Percentiles rank a stretch among this genome's conserved stretches.
Conservation (phyloP, 1,284 basidiomycete species). For the Paramarasmius palmivorus region DNA sequence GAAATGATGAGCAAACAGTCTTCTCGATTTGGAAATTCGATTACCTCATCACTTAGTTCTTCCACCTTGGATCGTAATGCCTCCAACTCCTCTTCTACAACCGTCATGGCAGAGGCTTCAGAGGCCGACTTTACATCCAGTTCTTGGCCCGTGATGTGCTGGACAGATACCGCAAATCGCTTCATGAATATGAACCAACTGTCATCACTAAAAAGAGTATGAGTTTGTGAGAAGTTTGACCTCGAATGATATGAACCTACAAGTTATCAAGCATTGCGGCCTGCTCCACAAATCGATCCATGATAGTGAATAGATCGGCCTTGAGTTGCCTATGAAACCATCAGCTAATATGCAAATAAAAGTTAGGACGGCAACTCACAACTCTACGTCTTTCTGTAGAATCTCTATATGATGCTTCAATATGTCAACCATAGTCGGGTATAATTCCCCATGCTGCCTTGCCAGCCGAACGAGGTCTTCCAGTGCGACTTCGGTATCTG, state of each 20-base stretch:
- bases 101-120: constrained; percentile 41
- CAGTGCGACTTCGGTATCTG: constrained; percentile 51
- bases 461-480: constrained; percentile 60
- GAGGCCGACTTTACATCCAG: constrained; percentile 51
- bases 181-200: constrained; percentile 66
- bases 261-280: constrained; percentile 59
- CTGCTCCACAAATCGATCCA: constrained; percentile 74
- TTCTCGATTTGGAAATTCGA: constrained; percentile 15
- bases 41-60: constrained; percentile 67
- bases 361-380: constrained; percentile 43
- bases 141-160: constrained; percentile 68
- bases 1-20: background rate
- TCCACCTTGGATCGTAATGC: constrained; percentile 57
- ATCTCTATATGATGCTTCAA: constrained; percentile 56
- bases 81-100: constrained; percentile 65
- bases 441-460: constrained; percentile 56
- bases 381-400: constrained; percentile 59
- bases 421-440: constrained; percentile 55
- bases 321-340: constrained; percentile 56
- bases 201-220: constrained; percentile 46
- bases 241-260: constrained; percentile 39
- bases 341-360: background rate
- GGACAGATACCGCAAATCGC: constrained; percentile 61
- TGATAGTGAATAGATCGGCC: constrained; percentile 56
- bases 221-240: constrained; percentile 1